These are phyloP conservation scores for Neurospora pannonica DNA, from an alignment of 495 filamentous ascomycete genomes.

Conservation along the genomic window DNA sequence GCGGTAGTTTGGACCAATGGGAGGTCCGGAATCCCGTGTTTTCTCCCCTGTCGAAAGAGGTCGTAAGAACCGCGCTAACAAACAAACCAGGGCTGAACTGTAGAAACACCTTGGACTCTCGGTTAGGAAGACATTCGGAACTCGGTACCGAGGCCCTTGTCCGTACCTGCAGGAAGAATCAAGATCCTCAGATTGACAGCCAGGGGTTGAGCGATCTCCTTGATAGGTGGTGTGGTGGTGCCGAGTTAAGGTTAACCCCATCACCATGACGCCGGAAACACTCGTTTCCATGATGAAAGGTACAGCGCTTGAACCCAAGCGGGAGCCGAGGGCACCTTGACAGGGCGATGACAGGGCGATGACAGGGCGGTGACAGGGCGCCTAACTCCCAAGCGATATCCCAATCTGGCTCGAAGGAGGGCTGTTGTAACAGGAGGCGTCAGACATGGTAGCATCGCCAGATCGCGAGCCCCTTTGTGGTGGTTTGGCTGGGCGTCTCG, in stretches of 20 bases:
- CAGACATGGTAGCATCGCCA: not conserved
- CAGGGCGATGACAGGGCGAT: not conserved
- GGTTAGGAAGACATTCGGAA: not conserved
- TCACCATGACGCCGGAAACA: not conserved
- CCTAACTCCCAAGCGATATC: not conserved
- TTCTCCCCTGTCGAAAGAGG: too few relatives aligned
- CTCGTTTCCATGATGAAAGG: not conserved
- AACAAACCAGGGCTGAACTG: too few relatives aligned
- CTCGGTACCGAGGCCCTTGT: not conserved
- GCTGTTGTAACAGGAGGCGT: not conserved
- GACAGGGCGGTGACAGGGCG: not conserved
- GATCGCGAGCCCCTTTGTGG: not conserved
- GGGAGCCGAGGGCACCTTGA: not conserved
- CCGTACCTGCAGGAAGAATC: not conserved
- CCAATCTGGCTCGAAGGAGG: not conserved
- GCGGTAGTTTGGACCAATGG: too few relatives aligned
- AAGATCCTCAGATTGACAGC: not conserved
- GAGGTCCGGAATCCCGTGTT: too few relatives aligned
- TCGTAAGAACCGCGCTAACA: too few relatives aligned
- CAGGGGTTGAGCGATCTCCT: not conserved
- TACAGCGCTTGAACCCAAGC: not conserved
- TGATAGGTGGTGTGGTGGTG: not conserved
- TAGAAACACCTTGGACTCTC: not conserved
- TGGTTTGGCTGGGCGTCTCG: not conserved
- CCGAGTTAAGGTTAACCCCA: not conserved